These are phyloP conservation scores for Cystoderma amianthinum DNA, from an alignment of 768 basidiomycete genomes.

Conservation along the genomic window DNA sequence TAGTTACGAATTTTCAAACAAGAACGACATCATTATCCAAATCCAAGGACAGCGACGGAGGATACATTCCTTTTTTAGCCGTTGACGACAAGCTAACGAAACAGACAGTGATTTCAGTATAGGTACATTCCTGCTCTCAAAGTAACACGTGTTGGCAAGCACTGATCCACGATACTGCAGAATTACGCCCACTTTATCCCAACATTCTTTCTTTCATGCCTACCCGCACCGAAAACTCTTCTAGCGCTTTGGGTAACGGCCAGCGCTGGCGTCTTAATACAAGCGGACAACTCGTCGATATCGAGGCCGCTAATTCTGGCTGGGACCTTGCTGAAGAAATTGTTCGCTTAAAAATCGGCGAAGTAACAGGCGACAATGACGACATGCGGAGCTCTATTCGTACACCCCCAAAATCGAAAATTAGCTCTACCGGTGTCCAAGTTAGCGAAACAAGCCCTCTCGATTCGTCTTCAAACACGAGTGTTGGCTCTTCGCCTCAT, in stretches of 20 bases:
- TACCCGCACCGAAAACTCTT: slow-evolving; percentile 31
- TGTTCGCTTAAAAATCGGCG: slow-evolving; percentile 62
- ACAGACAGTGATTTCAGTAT: slow-evolving; percentile 29
- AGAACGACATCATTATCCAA: slow-evolving; percentile 30
- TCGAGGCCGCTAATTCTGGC: slow-evolving; percentile 39
- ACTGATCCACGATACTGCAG: slow-evolving; percentile 20
- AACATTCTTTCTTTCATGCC: slow-evolving; percentile 36
- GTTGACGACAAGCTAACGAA: slow-evolving; percentile 44
- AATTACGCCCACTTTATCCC: slow-evolving; percentile 27
- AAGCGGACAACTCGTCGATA: slow-evolving; percentile 58
- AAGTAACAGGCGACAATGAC: slow-evolving; percentile 43
- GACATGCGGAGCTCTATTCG: slow-evolving; percentile 48
- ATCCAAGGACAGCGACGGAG: too few relatives aligned
- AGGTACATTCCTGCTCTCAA: slow-evolving; percentile 26
- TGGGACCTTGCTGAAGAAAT: slow-evolving; percentile 76
- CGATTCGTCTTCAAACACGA: slow-evolving; percentile 65
- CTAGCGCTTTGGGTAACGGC: slow-evolving; percentile 28
- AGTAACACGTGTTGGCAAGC: slow-evolving; percentile 28
- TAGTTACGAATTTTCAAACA: slow-evolving; percentile 41
- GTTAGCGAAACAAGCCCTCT: slow-evolving; percentile 64
- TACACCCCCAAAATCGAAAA: slow-evolving; percentile 64
- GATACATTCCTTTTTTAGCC: too few relatives aligned
- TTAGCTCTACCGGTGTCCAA: slow-evolving; percentile 43
- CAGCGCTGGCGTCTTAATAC: slow-evolving; percentile 61
- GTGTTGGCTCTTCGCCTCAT: slow-evolving; percentile 68